Evolutionary conservation across 805 yeast species (phyloP).

Genomic region (Vanderwaltozyma tropicalis): DNA sequence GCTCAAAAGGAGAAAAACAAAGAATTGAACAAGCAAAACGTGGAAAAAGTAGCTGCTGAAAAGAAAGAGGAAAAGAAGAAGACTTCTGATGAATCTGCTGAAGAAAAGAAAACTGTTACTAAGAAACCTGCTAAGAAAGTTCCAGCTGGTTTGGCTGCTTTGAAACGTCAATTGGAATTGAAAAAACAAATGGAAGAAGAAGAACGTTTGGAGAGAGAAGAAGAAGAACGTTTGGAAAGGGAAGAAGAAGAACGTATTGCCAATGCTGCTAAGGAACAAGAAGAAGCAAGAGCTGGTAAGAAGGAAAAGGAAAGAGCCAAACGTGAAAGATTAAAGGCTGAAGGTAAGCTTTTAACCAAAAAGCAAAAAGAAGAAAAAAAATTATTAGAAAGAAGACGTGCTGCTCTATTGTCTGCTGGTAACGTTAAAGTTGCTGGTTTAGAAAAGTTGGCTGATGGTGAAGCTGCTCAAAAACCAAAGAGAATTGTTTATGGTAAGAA

Average conservation of each 20-base stretch:
- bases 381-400: constrained; percentile 78
- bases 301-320: constrained; percentile 80
- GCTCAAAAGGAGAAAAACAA: constrained; percentile 50
- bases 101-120: constrained; percentile 22
- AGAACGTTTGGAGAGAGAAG: constrained; percentile 61
- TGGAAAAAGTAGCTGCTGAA: constrained; percentile 27
- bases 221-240: constrained; percentile 44
- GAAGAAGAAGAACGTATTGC: constrained; percentile 43
- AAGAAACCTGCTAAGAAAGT: constrained; percentile 50
- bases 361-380: constrained; percentile 92
- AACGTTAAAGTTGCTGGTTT: constrained; percentile 70
- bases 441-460: constrained; percentile 24
- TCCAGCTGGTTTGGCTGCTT: constrained; percentile 85
- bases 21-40: constrained; percentile 34
- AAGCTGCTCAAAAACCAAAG: constrained; percentile 40
- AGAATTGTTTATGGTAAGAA: constrained; percentile 67
- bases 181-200: constrained; percentile 84
- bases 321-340: constrained; percentile 87
- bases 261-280: constrained; percentile 36
- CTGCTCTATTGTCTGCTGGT: constrained; percentile 66
- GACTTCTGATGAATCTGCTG: constrained; percentile 22
- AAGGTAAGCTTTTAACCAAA: constrained; percentile 88
- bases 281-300: constrained; percentile 54
- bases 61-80: constrained; percentile 28
- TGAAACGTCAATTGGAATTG: constrained; percentile 80